These are phyloP conservation scores for Amauroascus verrucosus DNA, from an alignment of 2,329 filamentous ascomycete genomes.

Conservation along the genomic window DNA sequence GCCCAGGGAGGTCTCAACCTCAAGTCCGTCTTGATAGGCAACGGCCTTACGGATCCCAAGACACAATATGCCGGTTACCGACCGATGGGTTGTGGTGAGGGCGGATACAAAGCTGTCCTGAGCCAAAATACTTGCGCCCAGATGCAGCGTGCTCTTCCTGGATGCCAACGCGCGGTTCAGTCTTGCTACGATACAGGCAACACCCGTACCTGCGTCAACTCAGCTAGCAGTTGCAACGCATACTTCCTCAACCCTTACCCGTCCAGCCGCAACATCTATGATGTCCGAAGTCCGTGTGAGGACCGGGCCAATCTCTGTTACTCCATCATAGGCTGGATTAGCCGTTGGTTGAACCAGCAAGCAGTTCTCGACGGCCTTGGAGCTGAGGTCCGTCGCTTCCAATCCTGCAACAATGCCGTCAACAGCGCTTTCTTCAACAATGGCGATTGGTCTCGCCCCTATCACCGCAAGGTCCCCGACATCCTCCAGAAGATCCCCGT, in stretches of 20 bases:
- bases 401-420: slow-evolving; percentile 97
- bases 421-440: slow-evolving; percentile 97
- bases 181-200: slow-evolving; percentile 87
- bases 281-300: slow-evolving; percentile 83
- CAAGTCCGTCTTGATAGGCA: slow-evolving; percentile 87
- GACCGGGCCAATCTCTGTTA: slow-evolving; percentile 82
- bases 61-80: slow-evolving; percentile 95
- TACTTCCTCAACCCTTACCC: slow-evolving; percentile 91
- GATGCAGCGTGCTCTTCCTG: slow-evolving; percentile 87
- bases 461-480: slow-evolving; percentile 77
- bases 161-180: slow-evolving; percentile 56
- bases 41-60: slow-evolving; percentile 85
- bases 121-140: slow-evolving; percentile 64
- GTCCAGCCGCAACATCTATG: slow-evolving; percentile 90
- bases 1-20: slow-evolving; percentile 95
- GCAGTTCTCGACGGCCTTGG: slow-evolving; percentile 79
- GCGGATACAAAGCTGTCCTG: slow-evolving; percentile 83
- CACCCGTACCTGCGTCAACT: slow-evolving; percentile 35
- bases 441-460: slow-evolving; percentile 98
- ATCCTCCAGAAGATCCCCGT: slow-evolving; percentile 87
- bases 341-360: slow-evolving; percentile 72
- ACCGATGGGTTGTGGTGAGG: slow-evolving; percentile 94
- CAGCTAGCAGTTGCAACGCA: slow-evolving; percentile 95
- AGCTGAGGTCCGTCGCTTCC: slow-evolving; percentile 77
- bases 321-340: slow-evolving; percentile 76